Evolutionary conservation across 1,284 basidiomycete genomes (phyloP), one percentile per base, ranked within the genome.

Genomic region (Sutorius eximius): DNA sequence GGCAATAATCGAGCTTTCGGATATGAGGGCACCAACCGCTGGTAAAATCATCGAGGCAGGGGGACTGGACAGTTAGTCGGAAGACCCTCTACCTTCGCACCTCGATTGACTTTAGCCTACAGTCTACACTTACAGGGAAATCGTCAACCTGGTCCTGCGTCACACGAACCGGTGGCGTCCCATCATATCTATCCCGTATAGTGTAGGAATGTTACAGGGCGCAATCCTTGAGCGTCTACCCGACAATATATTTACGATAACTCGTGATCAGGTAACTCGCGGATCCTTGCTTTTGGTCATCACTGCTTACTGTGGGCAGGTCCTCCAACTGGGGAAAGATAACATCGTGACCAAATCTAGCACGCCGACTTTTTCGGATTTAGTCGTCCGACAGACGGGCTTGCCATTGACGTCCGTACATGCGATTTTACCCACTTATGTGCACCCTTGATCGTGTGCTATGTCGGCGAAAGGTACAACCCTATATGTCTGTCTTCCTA

Each of bases 1-100:
- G 63, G 75, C 86, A 15, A 75, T 84, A 47, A 76, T 80, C 5
- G 74, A 83, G 52, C 68, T 76, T 20, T 72, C 80, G 54, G 68
- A 73, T n/a, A 70, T 80, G 0, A 66, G 74, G 33, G 62, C 70
- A 11, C 59, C 64, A 10, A 74, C 82, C 4, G 69, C 74, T 38
- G 85, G 85, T 13, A 83, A 81, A 63, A 76, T 84, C 9, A 76
- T 88, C 41, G 86, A 89, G 69, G 85, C 83, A 20, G 86, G 85
- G 12, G 86, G 86, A 16, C 86, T 86, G 7, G 80, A 86, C 55
- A 73, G 87, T 86, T 58, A 55, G 77, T 70, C 13, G 16, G 3
- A 38, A 32, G 9, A 51, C 15, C 24, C 36, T 47, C 53, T 44
- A 27, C 13, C 38, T 18, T 51, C n/a, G 12, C 15, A 29, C 41